phyloP scores from a whole-genome alignment of 1,139 yeast species.

The Magnusiomyces sp. region DNA sequence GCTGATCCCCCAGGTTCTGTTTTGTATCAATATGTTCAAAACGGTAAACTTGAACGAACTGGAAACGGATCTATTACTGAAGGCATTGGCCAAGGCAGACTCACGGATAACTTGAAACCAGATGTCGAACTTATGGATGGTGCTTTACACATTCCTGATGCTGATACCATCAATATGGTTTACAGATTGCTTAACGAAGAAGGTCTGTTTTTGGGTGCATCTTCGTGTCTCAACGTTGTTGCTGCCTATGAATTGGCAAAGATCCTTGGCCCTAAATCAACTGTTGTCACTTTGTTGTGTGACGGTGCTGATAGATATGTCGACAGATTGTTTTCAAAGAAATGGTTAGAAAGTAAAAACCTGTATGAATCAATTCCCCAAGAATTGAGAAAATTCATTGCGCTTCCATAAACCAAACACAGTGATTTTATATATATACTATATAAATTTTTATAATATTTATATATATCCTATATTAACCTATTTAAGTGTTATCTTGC shows the following conservation, averaged over 20 bases:
- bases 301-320: conserved; percentile 88
- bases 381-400: conserved; percentile 59
- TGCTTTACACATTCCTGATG: conserved; percentile 60
- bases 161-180: conserved; percentile 68
- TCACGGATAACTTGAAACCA: conserved; percentile 69
- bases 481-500: too few relatives aligned
- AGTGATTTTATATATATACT: too few relatives aligned
- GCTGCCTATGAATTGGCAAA: conserved; percentile 72
- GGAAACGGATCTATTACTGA: conserved; percentile 83
- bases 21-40: conserved; percentile 64
- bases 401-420: conserved; percentile 21
- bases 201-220: conserved; percentile 86
- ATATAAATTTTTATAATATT: too few relatives aligned
- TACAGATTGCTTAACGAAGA: conserved; percentile 78
- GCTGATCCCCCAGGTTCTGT: conserved; percentile 96
- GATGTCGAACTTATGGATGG: conserved; percentile 75
- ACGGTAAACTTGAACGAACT: conserved; percentile 51
- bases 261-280: conserved; percentile 68
- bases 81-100: conserved; percentile 93
- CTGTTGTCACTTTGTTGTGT: conserved; percentile 76
- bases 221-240: conserved; percentile 74
- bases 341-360: conserved; percentile 67
- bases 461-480: too few relatives aligned
- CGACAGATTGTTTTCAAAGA: conserved; percentile 65
- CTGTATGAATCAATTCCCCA: conserved; percentile 56